phyloP scores from a whole-genome alignment of 1,284 basidiomycete genomes.

The Bjerkandera adusta region DNA sequence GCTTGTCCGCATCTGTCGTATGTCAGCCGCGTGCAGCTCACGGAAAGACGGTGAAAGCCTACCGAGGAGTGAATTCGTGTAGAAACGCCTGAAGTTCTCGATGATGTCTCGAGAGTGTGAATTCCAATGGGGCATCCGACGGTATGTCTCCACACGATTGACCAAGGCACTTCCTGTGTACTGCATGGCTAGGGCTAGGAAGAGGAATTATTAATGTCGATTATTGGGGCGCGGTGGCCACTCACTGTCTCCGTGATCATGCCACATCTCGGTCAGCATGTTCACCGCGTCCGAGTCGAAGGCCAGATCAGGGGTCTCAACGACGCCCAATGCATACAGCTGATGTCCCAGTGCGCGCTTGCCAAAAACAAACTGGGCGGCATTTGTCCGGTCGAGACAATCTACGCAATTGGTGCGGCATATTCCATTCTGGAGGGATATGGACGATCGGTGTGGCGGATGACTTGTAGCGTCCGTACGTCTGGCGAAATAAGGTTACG shows the following conservation, averaged over 20 bases:
- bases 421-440: slow-evolving; percentile 88
- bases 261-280: slow-evolving; percentile 99
- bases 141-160: slow-evolving; percentile 96
- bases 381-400: slow-evolving; percentile 96
- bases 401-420: slow-evolving; percentile 94
- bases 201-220: not conserved
- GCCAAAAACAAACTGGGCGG: slow-evolving; percentile 97
- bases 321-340: slow-evolving; percentile 90
- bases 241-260: slow-evolving; percentile 93
- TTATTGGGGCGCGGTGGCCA: slow-evolving; percentile 8
- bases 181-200: slow-evolving; percentile 87
- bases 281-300: slow-evolving; percentile 97
- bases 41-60: slow-evolving; percentile 11
- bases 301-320: slow-evolving; percentile 79
- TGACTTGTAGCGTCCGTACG: too few relatives aligned
- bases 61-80: slow-evolving; percentile 93
- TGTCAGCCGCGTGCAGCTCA: not conserved
- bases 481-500: too few relatives aligned
- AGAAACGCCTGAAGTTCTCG: slow-evolving; percentile 94
- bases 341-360: slow-evolving; percentile 96
- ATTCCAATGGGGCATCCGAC: slow-evolving; percentile 96
- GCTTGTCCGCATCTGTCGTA: slow-evolving; percentile 88
- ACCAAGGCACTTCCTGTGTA: slow-evolving; percentile 97
- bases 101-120: slow-evolving; percentile 97
- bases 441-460: too few relatives aligned